Percentiles rank a stretch among this genome's conserved stretches.
These are phyloP conservation scores for Diplodia seriata DNA, from an alignment of 2,329 filamentous ascomycete genomes.

Conservation along the genomic window DNA sequence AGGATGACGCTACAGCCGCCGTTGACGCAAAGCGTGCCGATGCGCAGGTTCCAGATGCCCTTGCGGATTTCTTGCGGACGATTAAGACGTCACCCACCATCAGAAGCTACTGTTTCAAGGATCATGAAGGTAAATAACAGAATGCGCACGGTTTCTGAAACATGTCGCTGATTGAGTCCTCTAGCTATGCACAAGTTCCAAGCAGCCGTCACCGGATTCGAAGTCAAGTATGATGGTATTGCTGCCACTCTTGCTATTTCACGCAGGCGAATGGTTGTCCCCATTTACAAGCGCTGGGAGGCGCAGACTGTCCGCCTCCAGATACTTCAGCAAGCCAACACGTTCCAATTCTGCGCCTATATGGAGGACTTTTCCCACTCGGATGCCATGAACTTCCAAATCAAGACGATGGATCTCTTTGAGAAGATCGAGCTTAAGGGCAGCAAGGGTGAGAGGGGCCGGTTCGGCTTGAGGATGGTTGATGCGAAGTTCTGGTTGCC, in stretches of 20 bases:
- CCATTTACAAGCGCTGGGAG: slow-evolving; percentile 94
- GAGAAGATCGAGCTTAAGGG: slow-evolving; percentile 61
- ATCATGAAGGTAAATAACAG: slow-evolving; percentile 38
- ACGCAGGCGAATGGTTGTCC: slow-evolving; percentile 84
- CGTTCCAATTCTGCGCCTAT: slow-evolving; percentile 81
- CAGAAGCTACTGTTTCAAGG: slow-evolving; percentile 65
- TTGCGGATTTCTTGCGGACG: slow-evolving; percentile 68
- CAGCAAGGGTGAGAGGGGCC: slow-evolving; percentile 41
- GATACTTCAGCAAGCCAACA: slow-evolving; percentile 76
- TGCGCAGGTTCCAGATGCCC: slow-evolving; percentile 60
- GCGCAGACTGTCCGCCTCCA: slow-evolving; percentile 81
- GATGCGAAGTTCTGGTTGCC: slow-evolving; percentile 92
- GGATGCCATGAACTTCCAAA: slow-evolving; percentile 84
- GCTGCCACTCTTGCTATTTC: slow-evolving; percentile 81
- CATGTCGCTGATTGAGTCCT: background rate
- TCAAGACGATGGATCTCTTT: slow-evolving; percentile 84
- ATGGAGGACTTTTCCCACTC: slow-evolving; percentile 88
- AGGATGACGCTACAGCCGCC: slow-evolving; percentile 78
- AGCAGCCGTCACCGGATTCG: slow-evolving; percentile 78
- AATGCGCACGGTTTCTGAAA: background rate
- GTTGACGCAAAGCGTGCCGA: slow-evolving; percentile 58
- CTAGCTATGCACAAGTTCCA: slow-evolving; percentile 78
- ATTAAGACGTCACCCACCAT: slow-evolving; percentile 68
- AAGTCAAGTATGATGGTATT: slow-evolving; percentile 62
- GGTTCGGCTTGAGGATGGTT: slow-evolving; percentile 69